Base-by-base conservation (phyloP, 2,329 filamentous ascomycete genomes). In the Elsinoe fawcettii region DNA sequence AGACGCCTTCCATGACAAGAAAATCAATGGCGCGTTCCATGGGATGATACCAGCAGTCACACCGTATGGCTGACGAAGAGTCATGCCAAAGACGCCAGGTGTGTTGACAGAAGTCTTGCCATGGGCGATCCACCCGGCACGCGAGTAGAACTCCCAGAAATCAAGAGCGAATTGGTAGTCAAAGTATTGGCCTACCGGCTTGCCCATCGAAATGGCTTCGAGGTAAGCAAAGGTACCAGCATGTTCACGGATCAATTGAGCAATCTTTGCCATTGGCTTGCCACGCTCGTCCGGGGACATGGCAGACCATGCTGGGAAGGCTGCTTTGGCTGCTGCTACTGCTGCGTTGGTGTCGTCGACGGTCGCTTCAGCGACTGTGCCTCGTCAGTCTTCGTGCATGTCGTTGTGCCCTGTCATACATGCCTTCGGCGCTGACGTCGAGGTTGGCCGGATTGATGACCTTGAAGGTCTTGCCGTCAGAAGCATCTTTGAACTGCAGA, bases 31-130 rank as follows among this genome's bases (percentile, higher is more conserved):
- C 0, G 72, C 73, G 60, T 83, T 82, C 79, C 80, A 84, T 0
- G 80, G 80, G 53, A 82, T 80, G 56, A 84, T 84, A n/a, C 71
- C 71, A 1, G 73, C 80, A 0, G 74, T 75, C 1, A 81, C 77
- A n/a, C 78, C 78, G 41, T 72, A 74, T 0, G 78, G 79, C 65
- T 81, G 76, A 12, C 73, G 72, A 74, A 61, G 47, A 18, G 59
- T 74, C 67, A 80, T 64, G 55, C 67, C 75, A 12, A 79, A 61
- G 57, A 71, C 71, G 3, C 76, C 76, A 0, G 77, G 77, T 0
- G 75, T 78, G 63, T 79, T 75, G 27, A 79, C 63, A 54, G 72
- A 75, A 1, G 75, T 71, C 51, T 73, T 69, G 20, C 78, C 77
- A 51, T 63, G 60, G 23, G 75, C 73, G 1, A 69, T 66, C 6